A percentile compares a stretch with the other conserved stretches of the same genome.
phyloP scores from a whole-genome alignment of 495 filamentous ascomycete species.

The Neurospora sp. region DNA sequence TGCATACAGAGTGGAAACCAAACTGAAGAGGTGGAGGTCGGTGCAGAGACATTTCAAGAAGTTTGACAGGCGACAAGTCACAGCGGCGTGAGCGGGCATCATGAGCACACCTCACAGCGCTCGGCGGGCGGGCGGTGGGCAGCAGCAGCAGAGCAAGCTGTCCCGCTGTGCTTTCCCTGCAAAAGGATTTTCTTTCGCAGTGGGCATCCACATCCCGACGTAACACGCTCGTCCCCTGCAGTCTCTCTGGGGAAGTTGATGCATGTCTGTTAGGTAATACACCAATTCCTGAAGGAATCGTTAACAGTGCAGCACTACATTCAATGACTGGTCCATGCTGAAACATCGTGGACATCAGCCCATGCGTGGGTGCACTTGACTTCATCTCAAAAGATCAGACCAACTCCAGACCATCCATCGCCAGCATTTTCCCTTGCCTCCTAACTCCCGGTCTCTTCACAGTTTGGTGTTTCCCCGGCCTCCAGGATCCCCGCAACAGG shows the following conservation, averaged over 20 bases:
- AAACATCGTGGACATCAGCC: background rate
- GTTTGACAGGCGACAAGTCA: background rate
- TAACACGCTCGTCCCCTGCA: background rate
- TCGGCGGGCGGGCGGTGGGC: background rate
- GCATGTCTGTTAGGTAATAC: background rate
- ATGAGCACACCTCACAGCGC: background rate
- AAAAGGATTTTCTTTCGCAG: background rate
- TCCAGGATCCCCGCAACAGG: background rate
- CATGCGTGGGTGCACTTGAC: background rate
- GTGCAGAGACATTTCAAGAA: background rate
- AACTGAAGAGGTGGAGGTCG: background rate
- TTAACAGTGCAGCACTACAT: background rate
- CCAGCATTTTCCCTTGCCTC: background rate
- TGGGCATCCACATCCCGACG: background rate
- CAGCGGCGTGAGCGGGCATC: background rate
- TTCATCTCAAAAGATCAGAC: background rate
- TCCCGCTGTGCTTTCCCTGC: background rate
- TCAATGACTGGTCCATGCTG: background rate
- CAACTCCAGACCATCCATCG: background rate
- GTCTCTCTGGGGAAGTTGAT: background rate
- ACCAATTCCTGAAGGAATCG: background rate
- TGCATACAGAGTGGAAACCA: background rate
- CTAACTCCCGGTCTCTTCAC: background rate
- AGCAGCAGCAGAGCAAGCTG: background rate
- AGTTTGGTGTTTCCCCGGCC: background rate